Percentiles rank a stretch among this genome's conserved stretches.
These are phyloP conservation scores for Colletotrichum zoysiae DNA, from an alignment of 2,329 filamentous ascomycete species.

Conservation along the genomic window DNA sequence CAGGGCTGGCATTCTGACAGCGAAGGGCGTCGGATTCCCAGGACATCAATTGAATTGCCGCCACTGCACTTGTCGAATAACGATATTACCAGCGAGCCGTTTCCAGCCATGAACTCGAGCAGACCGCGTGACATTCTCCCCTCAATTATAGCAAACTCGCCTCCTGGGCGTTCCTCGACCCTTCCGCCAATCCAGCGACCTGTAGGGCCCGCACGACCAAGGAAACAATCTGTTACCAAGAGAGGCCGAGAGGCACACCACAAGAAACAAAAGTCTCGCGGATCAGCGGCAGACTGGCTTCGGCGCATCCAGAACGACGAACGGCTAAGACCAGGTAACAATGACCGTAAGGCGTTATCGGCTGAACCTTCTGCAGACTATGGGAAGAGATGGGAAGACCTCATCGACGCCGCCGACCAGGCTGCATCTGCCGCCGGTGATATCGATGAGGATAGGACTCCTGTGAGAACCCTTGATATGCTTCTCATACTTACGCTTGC, in stretches of 20 bases:
- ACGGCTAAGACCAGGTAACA: slow-evolving; percentile 74
- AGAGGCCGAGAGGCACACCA: slow-evolving; percentile 81
- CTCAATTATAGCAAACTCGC: slow-evolving; percentile 84
- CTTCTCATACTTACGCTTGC: slow-evolving; percentile 1
- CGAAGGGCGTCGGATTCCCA: slow-evolving; percentile 72
- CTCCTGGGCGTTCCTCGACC: slow-evolving; percentile 88
- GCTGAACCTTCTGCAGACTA: slow-evolving; percentile 85
- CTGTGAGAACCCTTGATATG: slow-evolving; percentile 66
- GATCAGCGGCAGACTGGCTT: slow-evolving; percentile 76
- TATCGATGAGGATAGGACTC: slow-evolving; percentile 90
- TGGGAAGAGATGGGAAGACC: slow-evolving; percentile 94
- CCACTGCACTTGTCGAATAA: slow-evolving; percentile 70
- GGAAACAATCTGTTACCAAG: slow-evolving; percentile 90
- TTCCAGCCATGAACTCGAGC: slow-evolving; percentile 70
- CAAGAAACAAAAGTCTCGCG: slow-evolving; percentile 80
- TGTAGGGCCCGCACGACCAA: slow-evolving; percentile 77
- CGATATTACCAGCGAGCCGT: slow-evolving; percentile 80
- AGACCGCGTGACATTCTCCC: slow-evolving; percentile 82
- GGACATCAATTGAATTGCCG: slow-evolving; percentile 79
- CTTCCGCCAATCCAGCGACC: slow-evolving; percentile 85
- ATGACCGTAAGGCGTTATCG: slow-evolving; percentile 85
- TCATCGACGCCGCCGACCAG: slow-evolving; percentile 85
- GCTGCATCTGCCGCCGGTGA: slow-evolving; percentile 90
- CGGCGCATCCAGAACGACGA: slow-evolving; percentile 70
- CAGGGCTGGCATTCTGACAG: slow-evolving; percentile 80